Evolutionary conservation across 192 early-diverging fungal species (phyloP).

Genomic region (Coemansia sp.): DNA sequence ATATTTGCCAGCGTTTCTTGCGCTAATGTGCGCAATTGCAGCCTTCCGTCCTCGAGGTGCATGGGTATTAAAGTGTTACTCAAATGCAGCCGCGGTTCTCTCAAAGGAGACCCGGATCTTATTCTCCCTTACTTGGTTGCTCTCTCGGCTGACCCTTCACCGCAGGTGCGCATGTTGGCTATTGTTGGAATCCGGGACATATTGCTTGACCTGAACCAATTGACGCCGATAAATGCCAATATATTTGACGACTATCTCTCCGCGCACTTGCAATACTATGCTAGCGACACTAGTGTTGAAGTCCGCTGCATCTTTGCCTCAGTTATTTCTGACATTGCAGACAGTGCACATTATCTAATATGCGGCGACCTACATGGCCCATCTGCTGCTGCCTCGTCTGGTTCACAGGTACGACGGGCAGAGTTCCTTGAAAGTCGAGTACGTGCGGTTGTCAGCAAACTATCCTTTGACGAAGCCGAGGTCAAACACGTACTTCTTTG

Average conservation of each 20-base stretch:
- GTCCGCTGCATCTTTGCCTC: slow-evolving; percentile 84
- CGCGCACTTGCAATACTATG: slow-evolving; percentile 69
- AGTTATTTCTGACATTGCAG: slow-evolving; percentile 76
- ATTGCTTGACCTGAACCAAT: slow-evolving; percentile 69
- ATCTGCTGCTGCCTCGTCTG: not conserved
- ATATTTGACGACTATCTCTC: slow-evolving; percentile 92
- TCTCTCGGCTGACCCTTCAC: slow-evolving; percentile 30
- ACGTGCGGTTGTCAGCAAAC: slow-evolving; percentile 69
- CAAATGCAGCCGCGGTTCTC: slow-evolving; percentile 33
- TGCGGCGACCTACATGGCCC: slow-evolving; percentile 33
- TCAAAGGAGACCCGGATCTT: slow-evolving; percentile 41
- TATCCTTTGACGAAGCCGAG: slow-evolving; percentile 77
- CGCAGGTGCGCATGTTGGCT: slow-evolving; percentile 46
- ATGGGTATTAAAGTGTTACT: slow-evolving; percentile 45
- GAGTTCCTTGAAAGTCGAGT: slow-evolving; percentile 63
- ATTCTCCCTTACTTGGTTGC: slow-evolving; percentile 47
- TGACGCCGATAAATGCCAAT: slow-evolving; percentile 78
- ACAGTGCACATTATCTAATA: slow-evolving; percentile 71
- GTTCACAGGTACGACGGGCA: not conserved
- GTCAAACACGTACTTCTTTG: slow-evolving; percentile 85
- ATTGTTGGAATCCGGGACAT: slow-evolving; percentile 35
- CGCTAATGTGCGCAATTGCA: slow-evolving; percentile 49
- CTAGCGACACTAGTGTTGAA: slow-evolving; percentile 68
- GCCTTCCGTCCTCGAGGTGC: slow-evolving; percentile 33
- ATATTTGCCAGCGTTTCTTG: slow-evolving; percentile 44